A percentile compares a stretch with the other conserved stretches of the same genome.
phyloP scores from a whole-genome alignment of 2,329 filamentous ascomycete species.

The Triangularia setosa region DNA sequence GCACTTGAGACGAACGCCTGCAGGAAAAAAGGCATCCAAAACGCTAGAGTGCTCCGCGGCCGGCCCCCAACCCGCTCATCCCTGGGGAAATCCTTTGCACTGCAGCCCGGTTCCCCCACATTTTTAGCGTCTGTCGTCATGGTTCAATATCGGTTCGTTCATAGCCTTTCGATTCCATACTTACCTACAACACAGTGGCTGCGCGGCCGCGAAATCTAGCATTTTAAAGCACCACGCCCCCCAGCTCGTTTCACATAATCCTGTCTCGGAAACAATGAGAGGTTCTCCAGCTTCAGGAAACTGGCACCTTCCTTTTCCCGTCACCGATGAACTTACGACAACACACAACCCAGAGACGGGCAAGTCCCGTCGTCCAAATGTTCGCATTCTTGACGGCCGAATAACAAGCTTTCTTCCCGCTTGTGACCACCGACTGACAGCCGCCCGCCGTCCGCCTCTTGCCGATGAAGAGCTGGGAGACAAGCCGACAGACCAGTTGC shows the following conservation, averaged over 20 bases:
- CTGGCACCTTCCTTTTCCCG: background rate
- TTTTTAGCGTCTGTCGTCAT: background rate
- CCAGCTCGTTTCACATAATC: background rate
- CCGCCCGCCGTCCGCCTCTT: too few relatives aligned
- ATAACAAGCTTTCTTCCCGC: background rate
- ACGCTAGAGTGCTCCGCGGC: background rate
- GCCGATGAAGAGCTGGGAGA: background rate
- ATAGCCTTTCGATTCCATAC: background rate
- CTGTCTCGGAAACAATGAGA: background rate
- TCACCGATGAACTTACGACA: background rate
- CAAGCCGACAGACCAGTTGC: background rate
- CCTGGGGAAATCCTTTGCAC: background rate
- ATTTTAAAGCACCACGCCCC: background rate
- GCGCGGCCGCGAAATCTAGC: too few relatives aligned
- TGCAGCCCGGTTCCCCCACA: background rate
- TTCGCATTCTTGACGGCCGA: background rate
- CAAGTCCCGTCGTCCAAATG: background rate
- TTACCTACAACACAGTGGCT: background rate
- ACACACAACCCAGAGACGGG: background rate
- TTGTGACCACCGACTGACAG: background rate
- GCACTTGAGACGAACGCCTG: background rate
- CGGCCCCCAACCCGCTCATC: background rate
- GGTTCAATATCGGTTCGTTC: background rate
- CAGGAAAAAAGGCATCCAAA: background rate
- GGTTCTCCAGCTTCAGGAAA: background rate